Conservation (phyloP, 257 asterid species). For the Ligustrum vulgare region DNA sequence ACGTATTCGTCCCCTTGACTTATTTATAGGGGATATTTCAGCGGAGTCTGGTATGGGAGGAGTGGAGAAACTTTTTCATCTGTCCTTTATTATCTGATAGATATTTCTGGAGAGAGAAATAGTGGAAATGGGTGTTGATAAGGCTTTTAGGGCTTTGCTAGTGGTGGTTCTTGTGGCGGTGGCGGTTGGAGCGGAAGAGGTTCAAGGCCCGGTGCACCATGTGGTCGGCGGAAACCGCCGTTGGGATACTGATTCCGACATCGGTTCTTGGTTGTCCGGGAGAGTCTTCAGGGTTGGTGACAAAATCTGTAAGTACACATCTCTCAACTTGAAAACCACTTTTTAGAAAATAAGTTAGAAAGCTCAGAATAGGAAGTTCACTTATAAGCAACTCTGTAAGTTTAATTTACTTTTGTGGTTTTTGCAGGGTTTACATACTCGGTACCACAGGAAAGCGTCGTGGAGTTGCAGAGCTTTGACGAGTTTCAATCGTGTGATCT, state of each 20-base stretch:
- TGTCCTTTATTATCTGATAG: no score
- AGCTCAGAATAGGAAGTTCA: background rate
- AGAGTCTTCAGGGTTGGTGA: conserved; percentile 44
- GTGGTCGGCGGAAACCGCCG: conserved; percentile 40
- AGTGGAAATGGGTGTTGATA: conserved; percentile 11
- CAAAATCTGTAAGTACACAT: conserved; percentile 30
- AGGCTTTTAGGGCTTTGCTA: background rate
- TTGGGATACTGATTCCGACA: conserved; percentile 32
- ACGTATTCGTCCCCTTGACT: background rate
- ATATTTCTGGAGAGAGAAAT: background rate
- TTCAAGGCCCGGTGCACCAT: conserved; percentile 28
- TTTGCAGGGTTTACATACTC: conserved; percentile 51
- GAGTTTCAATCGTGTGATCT: conserved; percentile 60
- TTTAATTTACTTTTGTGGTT: background rate
- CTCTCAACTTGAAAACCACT: no score
- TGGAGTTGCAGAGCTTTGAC: conserved; percentile 53
- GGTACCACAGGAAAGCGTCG: conserved; percentile 40
- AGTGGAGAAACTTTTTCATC: background rate
- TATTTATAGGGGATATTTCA: background rate
- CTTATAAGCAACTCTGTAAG: background rate
- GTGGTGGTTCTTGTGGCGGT: conserved; percentile 5
- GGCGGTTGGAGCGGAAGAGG: conserved; percentile 12
- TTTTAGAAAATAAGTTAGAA: background rate
- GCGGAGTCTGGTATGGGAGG: no score
- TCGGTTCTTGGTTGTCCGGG: conserved; percentile 37